These are phyloP conservation scores for Chlamydomonas schloesseri DNA, from an alignment of 139 green algal species.

Conservation along the genomic window DNA sequence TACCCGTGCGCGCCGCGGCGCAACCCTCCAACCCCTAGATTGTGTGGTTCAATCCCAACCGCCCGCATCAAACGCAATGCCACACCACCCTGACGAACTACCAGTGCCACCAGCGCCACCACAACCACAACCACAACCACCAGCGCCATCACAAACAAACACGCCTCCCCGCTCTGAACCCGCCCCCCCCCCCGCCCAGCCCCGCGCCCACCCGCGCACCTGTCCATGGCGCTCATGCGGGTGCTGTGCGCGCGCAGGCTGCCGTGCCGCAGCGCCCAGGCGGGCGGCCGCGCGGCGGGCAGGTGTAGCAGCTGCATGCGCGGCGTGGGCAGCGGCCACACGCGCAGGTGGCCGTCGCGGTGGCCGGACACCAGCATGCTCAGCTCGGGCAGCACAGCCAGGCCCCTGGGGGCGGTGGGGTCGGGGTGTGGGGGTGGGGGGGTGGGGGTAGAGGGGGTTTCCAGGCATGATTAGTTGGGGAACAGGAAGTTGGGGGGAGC, in stretches of 20 bases:
- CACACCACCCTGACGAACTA: too few species aligned
- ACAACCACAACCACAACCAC: neutral
- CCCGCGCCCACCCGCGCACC: neutral
- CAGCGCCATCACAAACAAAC: neutral
- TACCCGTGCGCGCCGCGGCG: too few species aligned
- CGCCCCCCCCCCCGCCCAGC: neutral
- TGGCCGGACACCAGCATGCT: slow-evolving; percentile 2
- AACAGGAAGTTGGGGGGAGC: too few species aligned
- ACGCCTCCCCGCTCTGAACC: neutral
- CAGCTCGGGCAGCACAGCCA: neutral
- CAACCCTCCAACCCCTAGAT: too few species aligned
- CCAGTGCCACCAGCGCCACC: too few species aligned
- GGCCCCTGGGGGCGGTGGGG: neutral
- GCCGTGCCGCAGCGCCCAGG: neutral
- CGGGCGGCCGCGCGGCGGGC: neutral
- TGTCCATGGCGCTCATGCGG: neutral
- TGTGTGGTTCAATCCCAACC: too few species aligned
- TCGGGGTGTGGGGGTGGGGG: neutral
- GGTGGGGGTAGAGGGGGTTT: neutral
- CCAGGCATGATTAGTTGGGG: too few species aligned
- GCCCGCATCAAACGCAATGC: too few species aligned
- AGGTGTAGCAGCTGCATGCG: neutral
- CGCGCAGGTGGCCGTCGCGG: neutral
- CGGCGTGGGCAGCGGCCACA: slow-evolving; percentile 11
- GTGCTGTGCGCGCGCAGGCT: neutral